Evolutionary conservation across 495 filamentous ascomycete species (phyloP), one percentile per base, ranked within the genome.

Genomic region (Neurospora hispaniola): DNA sequence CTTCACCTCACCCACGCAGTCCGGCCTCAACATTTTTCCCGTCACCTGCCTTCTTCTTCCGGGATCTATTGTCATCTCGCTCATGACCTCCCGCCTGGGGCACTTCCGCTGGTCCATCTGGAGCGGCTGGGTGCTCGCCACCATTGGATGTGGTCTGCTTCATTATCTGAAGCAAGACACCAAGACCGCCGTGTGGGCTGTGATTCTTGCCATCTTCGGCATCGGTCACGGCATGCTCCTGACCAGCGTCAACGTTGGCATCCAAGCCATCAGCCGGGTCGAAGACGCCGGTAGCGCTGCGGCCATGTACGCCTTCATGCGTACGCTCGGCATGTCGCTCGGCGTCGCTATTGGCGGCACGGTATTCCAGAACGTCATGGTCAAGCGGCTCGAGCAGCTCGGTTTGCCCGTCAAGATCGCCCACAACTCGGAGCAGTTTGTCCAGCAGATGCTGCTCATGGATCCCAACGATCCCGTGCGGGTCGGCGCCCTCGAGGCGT

Each of bases 341-440:
- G 90, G 90, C 7, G 84, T 92, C 14, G 89, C 89, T 16, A 81
- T 91, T 35, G 88, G 90, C 3, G 87, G 88, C 5, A 83, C 86
- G n/a, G 81, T 89, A 7, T 88, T 91, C 74, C 85, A 91, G 74
- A 90, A 89, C 73, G 78, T 84, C 71, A 86, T 87, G 80, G 81
- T 79, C 70, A 74, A 76, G 62, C 84, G 86, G 76, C 80, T 88
- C 10, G 59, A 80, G 71, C 48, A 76, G 66, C 42, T 83, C 76
- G 80, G 85, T 46, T 72, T 84, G 31, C 80, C 81, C 0, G 75
- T 71, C 16, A 71, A 70, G 6, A 83, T 84, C 69, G 80, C 85
- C 5, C 77, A 80, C 46, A 78, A 88, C 39, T 82, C 86, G 3
- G 84, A 85, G 48, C 83, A 80, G 8, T 82, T 86, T n/a, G 85